These are phyloP conservation scores for Xylaria sp. DNA, from an alignment of 2,329 filamentous ascomycete genomes.

Conservation along the genomic window DNA sequence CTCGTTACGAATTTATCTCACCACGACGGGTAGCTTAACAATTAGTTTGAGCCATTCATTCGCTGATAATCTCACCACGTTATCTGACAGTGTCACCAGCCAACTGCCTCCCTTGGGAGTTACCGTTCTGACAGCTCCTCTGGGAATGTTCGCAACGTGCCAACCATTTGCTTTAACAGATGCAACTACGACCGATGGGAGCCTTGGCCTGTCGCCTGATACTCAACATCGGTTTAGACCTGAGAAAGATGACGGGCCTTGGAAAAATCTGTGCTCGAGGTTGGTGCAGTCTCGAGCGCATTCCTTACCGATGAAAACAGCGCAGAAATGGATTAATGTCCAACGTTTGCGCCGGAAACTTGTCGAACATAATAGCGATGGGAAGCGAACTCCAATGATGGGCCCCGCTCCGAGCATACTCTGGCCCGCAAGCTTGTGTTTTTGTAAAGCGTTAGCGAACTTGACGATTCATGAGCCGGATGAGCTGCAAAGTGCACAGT, in stretches of 20 bases:
- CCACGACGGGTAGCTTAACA: slow-evolving; percentile 65
- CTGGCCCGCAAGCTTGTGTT: slow-evolving; percentile 66
- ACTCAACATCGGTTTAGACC: slow-evolving; percentile 59
- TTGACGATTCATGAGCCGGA: slow-evolving; percentile 54
- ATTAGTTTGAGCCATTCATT: slow-evolving; percentile 60
- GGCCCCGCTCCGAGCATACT: slow-evolving; percentile 56
- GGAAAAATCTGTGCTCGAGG: slow-evolving; percentile 62
- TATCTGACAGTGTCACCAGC: slow-evolving; percentile 56
- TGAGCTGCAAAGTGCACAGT: slow-evolving; percentile 52
- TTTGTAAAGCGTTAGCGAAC: slow-evolving; percentile 59
- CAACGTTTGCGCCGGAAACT: slow-evolving; percentile 59
- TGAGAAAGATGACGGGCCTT: slow-evolving; percentile 56
- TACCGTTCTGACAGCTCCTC: slow-evolving; percentile 64
- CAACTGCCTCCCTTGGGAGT: slow-evolving; percentile 55
- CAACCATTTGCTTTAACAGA: slow-evolving; percentile 52
- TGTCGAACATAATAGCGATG: slow-evolving; percentile 55
- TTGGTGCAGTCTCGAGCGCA: slow-evolving; percentile 63
- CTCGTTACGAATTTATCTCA: slow-evolving; percentile 64
- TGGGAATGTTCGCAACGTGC: slow-evolving; percentile 60
- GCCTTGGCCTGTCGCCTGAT: slow-evolving; percentile 62
- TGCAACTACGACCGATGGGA: slow-evolving; percentile 50
- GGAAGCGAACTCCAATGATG: slow-evolving; percentile 53
- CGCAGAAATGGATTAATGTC: slow-evolving; percentile 61
- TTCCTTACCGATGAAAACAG: slow-evolving; percentile 54
- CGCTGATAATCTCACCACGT: slow-evolving; percentile 59